Evolutionary conservation across 225 moss, liverwort and hornwort genomes (phyloP).

Genomic region (Physcomitrium patens): DNA sequence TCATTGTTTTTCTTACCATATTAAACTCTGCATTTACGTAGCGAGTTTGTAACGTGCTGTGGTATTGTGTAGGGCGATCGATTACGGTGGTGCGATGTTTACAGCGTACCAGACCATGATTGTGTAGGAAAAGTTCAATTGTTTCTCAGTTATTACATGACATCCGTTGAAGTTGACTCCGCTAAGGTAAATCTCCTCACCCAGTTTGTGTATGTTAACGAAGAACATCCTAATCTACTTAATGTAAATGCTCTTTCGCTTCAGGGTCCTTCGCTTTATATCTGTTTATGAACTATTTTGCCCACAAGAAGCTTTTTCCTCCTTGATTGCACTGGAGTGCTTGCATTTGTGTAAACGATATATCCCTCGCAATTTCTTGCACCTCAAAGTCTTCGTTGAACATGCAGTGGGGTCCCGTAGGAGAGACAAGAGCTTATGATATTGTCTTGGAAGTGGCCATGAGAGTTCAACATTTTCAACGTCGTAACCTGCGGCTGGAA

Average conservation of each 20-base stretch:
- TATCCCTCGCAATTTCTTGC: background rate
- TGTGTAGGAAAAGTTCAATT: constrained; percentile 89
- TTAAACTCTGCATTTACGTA: no score
- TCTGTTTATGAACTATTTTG: background rate
- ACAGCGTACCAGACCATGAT: constrained; percentile 79
- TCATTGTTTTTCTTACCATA: background rate
- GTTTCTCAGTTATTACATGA: constrained; percentile 72
- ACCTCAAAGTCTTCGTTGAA: background rate
- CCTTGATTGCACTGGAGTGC: background rate
- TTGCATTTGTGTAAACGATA: background rate
- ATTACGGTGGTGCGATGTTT: constrained; percentile 85
- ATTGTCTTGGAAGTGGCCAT: constrained; percentile 96
- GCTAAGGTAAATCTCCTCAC: constrained; percentile 52
- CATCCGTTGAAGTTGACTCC: constrained; percentile 76
- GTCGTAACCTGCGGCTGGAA: constrained; percentile 79
- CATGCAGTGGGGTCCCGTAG: constrained; percentile 93
- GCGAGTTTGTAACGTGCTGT: background rate
- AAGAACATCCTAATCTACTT: constrained; percentile 8
- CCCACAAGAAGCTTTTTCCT: background rate
- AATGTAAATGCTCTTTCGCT: background rate
- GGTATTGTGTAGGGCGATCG: constrained; percentile 72
- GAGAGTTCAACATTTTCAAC: constrained; percentile 87
- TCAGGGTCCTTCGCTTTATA: background rate
- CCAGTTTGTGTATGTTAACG: background rate
- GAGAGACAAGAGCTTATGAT: constrained; percentile 93